Evolutionary conservation across 257 asterid genomes (phyloP).

Genomic region (Phtheirospermum japonicum): DNA sequence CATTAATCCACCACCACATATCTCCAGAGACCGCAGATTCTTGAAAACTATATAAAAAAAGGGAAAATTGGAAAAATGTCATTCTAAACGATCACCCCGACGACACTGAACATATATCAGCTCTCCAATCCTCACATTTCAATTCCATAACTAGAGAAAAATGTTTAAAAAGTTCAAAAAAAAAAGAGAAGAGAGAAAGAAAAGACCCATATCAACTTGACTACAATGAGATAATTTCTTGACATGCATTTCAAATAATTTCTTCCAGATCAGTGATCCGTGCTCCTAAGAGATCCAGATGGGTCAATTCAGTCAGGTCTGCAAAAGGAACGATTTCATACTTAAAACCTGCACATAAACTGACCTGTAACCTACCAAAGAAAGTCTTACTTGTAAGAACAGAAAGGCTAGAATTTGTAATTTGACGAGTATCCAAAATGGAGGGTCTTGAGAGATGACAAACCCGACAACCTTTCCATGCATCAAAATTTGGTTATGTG

Average conservation of each 20-base stretch:
- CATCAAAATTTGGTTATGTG: not conserved
- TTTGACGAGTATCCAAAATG: slow-evolving; percentile 84
- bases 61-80: no score
- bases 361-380: not conserved
- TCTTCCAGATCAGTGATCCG: slow-evolving; percentile 93
- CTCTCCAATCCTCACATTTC: no score
- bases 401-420: slow-evolving; percentile 89
- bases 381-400: slow-evolving; percentile 72
- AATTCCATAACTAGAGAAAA: no score
- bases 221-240: not conserved
- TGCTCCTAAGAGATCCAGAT: slow-evolving; percentile 98
- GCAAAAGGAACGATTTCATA: slow-evolving; percentile 27
- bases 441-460: slow-evolving; percentile 81
- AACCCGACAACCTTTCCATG: slow-evolving; percentile 69
- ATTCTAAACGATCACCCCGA: no score
- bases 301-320: slow-evolving; percentile 88
- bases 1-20: no score
- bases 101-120: no score
- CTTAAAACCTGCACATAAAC: not conserved
- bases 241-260: slow-evolving; percentile 50
- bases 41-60: no score
- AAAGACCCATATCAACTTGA: not conserved
- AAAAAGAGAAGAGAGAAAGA: no score
- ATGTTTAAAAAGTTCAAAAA: no score
- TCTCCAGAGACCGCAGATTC: slow-evolving; percentile 81